Evolutionary conservation across 352 stramenopile species (phyloP).

Genomic region (Plasmopara muralis): DNA sequence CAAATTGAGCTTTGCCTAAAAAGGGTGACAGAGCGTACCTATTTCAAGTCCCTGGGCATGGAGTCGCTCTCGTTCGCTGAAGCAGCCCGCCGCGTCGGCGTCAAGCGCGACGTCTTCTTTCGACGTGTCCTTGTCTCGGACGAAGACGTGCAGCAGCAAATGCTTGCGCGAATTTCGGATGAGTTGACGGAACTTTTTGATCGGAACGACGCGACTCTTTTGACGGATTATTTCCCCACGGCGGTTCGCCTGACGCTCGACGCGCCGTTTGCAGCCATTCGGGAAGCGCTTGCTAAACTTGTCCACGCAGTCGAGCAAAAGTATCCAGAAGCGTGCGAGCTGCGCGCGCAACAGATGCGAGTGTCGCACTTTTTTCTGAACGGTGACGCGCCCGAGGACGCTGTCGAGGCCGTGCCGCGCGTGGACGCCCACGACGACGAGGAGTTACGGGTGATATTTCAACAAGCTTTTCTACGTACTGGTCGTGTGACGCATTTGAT

Average conservation of each 20-base stretch:
- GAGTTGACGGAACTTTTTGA: slow-evolving; percentile 56
- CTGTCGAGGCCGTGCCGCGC: slow-evolving; percentile 18
- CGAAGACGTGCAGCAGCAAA: slow-evolving; percentile 47
- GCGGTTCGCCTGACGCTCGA: slow-evolving; percentile 56
- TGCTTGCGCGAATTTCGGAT: slow-evolving; percentile 41
- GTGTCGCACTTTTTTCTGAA: slow-evolving; percentile 71
- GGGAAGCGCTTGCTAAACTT: slow-evolving; percentile 44
- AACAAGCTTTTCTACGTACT: slow-evolving; percentile 50
- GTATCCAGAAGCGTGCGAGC: slow-evolving; percentile 27
- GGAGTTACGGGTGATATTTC: slow-evolving; percentile 46
- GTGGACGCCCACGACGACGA: slow-evolving; percentile 37
- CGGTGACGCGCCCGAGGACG: slow-evolving; percentile 20
- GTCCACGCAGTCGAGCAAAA: slow-evolving; percentile 36
- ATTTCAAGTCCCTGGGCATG: slow-evolving; percentile 24
- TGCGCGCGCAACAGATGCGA: slow-evolving; percentile 24
- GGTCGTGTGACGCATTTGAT: slow-evolving; percentile 71
- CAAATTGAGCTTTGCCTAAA: slow-evolving; percentile 26
- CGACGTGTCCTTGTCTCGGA: slow-evolving; percentile 66
- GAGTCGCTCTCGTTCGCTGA: slow-evolving; percentile 33
- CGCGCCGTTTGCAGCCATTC: slow-evolving; percentile 60
- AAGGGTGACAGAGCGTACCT: slow-evolving; percentile 12
- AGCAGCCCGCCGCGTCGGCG: slow-evolving; percentile 43
- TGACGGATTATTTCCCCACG: slow-evolving; percentile 68
- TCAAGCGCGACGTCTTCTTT: slow-evolving; percentile 80
- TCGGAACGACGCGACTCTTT: slow-evolving; percentile 27